Evolutionary conservation across 108 stramenopile genomes (phyloP).

Genomic region (Epithemia pelagica): DNA sequence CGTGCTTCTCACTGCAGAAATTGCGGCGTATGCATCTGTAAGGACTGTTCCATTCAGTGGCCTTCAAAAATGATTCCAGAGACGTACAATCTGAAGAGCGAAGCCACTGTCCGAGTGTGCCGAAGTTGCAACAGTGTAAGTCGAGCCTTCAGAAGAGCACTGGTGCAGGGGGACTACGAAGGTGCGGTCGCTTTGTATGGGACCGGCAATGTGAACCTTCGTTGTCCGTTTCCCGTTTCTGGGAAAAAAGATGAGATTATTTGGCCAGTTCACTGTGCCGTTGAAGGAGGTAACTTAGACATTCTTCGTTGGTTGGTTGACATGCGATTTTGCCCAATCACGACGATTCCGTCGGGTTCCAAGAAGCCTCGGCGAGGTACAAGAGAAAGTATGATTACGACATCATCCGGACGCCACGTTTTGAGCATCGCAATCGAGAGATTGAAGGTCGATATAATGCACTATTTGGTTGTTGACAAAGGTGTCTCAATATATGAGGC

Average conservation of each 20-base stretch:
- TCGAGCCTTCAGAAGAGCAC: conserved; percentile 51
- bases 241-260: conserved; percentile 44
- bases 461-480: conserved; percentile 67
- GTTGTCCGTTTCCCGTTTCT: conserved; percentile 51
- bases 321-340: conserved; percentile 71
- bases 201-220: conserved; percentile 77
- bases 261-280: conserved; percentile 77
- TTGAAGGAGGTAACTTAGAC: conserved; percentile 60
- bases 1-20: conserved; percentile 69
- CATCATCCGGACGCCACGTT: conserved; percentile 67
- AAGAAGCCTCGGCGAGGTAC: conserved; percentile 22
- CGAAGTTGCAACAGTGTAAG: conserved; percentile 51
- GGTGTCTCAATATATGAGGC: conserved; percentile 54
- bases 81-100: conserved; percentile 71
- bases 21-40: conserved; percentile 76
- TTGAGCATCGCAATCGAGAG: conserved; percentile 65
- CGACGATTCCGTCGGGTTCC: conserved; percentile 37
- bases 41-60: conserved; percentile 50
- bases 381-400: conserved; percentile 40
- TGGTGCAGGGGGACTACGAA: conserved; percentile 60
- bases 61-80: conserved; percentile 60
- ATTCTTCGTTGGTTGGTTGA: conserved; percentile 80
- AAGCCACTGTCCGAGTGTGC: conserved; percentile 53
- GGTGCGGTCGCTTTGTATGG: conserved; percentile 60
- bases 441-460: conserved; percentile 50